Base-by-base conservation (phyloP, 768 basidiomycete genomes). In the Rhizopogon vinicolor region DNA sequence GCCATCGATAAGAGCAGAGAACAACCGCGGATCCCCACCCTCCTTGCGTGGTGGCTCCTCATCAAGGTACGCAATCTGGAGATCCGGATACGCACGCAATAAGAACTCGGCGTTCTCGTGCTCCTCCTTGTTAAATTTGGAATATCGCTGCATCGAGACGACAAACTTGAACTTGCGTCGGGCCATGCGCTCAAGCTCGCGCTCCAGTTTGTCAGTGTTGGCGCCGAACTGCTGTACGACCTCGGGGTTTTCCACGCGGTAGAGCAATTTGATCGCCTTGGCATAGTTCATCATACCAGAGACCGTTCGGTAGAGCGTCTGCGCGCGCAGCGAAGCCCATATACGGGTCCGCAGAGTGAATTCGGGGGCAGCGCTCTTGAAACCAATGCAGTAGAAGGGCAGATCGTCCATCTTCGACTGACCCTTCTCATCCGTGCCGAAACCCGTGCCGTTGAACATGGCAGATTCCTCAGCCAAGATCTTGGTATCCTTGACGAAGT, bases 201-300 rank as follows among this genome's bases (percentile, higher is more conserved):
- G 85, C 71, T 98, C 97, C 44, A 98, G 82, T 68, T 86, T 91
- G 73, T 98, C 97, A 3, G 96, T 97, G 74, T 98, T 98, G 13
- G 95, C 96, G 41, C 97, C 96, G 63, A 93, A 98, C 46, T 89
- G 80, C 73, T 98, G 96, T 16, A 99, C 97, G 46, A 99, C 91
- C 72, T 99, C 97, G 7, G 97, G 97, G 74, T 98, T 98, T 76
- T 99, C 97, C 42, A 99, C 97, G 54, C 96, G 93, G 72, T 98
- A 96, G n/a, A 99, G 82, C 37, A 99, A 77, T 70, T 99, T 99
- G 84, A 99, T 98, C 12, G 97, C 97, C 77, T 99, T 99, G 61
- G 91, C 86, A 71, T 99, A 98, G 75, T 99, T 99, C 97, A 98
- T 98, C 92, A 99, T 98, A 51, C 97, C 97, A 37, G 97, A 98